These are phyloP conservation scores for Ogataea saltuana DNA, from an alignment of 805 yeast species.

Conservation along the genomic window DNA sequence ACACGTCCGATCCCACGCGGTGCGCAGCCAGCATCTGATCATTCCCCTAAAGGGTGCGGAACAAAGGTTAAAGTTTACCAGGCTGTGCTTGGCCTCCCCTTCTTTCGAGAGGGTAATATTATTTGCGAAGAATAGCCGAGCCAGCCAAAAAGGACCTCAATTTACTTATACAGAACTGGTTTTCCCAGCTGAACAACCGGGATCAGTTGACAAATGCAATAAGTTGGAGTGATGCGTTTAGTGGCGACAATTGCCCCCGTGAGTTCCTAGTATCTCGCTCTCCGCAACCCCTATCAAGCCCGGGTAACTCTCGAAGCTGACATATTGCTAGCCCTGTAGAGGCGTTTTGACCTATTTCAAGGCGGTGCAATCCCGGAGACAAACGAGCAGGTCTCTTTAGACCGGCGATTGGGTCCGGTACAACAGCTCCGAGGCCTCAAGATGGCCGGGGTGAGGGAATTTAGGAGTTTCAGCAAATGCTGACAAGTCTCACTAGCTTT, in stretches of 20 bases:
- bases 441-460: neutral
- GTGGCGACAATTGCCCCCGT: neutral
- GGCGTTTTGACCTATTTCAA: neutral
- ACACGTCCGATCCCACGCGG: neutral
- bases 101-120: too few species aligned
- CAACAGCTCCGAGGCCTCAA: neutral
- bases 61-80: neutral
- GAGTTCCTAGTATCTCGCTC: neutral
- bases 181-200: too few species aligned
- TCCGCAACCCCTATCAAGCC: too few species aligned
- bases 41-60: neutral
- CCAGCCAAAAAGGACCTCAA: too few species aligned
- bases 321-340: neutral
- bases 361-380: slow-evolving; percentile 6
- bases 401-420: neutral
- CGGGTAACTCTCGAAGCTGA: neutral
- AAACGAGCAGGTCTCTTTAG: neutral
- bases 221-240: too few species aligned
- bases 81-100: too few species aligned
- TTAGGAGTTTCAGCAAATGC: too few species aligned
- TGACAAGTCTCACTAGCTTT: too few species aligned
- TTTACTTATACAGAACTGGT: too few species aligned
- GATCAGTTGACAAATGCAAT: neutral
- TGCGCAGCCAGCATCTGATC: too few species aligned
- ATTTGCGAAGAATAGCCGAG: too few species aligned